Evolutionary conservation across 192 early-diverging fungal species (phyloP).

Genomic region (Lunasporangiospora selenospora): DNA sequence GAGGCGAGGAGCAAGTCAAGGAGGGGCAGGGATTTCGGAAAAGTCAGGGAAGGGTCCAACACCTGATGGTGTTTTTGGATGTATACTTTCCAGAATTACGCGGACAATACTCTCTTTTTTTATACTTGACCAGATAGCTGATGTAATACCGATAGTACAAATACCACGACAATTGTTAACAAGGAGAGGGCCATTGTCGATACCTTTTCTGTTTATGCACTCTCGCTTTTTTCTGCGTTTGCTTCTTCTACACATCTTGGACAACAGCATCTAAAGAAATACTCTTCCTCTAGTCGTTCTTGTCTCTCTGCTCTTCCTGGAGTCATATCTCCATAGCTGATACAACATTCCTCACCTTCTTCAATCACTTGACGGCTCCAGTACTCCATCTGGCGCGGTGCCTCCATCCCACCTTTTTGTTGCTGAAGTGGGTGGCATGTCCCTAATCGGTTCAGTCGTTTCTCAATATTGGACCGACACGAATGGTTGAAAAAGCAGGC

Average conservation of each 20-base stretch:
- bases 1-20: too few species aligned
- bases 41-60: too few species aligned
- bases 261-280: constrained; percentile 68
- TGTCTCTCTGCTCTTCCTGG: constrained; percentile 49
- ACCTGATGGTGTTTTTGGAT: too few species aligned
- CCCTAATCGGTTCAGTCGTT: constrained; percentile 51
- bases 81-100: too few species aligned
- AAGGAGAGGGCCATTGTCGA: too few species aligned
- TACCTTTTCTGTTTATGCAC: too few species aligned
- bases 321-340: constrained; percentile 66
- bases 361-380: constrained; percentile 47
- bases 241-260: constrained; percentile 58
- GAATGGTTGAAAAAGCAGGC: constrained; percentile 77
- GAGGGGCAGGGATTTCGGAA: too few species aligned
- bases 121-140: too few species aligned
- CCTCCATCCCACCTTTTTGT: neutral
- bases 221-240: constrained; percentile 28
- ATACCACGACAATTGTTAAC: too few species aligned
- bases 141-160: too few species aligned
- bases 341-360: constrained; percentile 65
- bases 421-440: constrained; percentile 9
- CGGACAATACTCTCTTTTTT: too few species aligned
- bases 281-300: constrained; percentile 57
- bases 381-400: constrained; percentile 54
- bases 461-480: constrained; percentile 62